phyloP scores from a whole-genome alignment of 2,329 filamentous ascomycete genomes.

The Alternaria triticimaculans region DNA sequence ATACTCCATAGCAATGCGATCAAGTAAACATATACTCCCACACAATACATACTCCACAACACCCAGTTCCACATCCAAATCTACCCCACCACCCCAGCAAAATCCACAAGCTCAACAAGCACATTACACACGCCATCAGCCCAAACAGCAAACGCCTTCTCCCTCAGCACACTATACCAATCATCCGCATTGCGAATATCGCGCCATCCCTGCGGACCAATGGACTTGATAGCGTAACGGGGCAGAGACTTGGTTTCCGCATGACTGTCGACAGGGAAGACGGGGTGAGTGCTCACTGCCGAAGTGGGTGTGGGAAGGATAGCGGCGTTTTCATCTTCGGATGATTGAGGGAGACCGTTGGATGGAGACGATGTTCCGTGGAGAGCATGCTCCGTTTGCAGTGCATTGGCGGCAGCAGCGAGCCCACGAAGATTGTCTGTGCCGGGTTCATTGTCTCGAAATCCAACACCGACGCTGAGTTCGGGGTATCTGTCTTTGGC shows the following conservation, averaged over 20 bases:
- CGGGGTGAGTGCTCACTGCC: neutral
- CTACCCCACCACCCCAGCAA: neutral
- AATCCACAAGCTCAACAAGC: slow-evolving; percentile 33
- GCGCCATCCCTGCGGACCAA: slow-evolving; percentile 33
- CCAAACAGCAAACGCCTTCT: slow-evolving; percentile 40
- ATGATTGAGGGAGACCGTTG: neutral
- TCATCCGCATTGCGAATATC: slow-evolving; percentile 27
- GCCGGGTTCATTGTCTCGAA: slow-evolving; percentile 1
- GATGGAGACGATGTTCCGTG: neutral
- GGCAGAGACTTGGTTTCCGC: slow-evolving; percentile 10
- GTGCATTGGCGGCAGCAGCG: slow-evolving; percentile 40
- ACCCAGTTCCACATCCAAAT: neutral
- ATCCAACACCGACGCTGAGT: neutral
- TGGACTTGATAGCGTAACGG: slow-evolving; percentile 28
- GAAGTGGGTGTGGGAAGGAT: neutral
- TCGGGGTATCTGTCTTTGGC: slow-evolving; percentile 21
- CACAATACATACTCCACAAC: neutral
- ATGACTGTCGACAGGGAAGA: neutral
- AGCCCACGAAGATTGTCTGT: slow-evolving; percentile 38
- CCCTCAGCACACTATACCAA: slow-evolving; percentile 35
- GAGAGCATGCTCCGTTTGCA: slow-evolving; percentile 23
- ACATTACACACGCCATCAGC: slow-evolving; percentile 40
- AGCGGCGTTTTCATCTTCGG: neutral
- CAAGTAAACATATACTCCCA: too few relatives aligned
- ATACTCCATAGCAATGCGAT: neutral